Evolutionary conservation across 2,329 filamentous ascomycete genomes (phyloP), one percentile per base, ranked within the genome.

Genomic region (Pyricularia grisea): DNA sequence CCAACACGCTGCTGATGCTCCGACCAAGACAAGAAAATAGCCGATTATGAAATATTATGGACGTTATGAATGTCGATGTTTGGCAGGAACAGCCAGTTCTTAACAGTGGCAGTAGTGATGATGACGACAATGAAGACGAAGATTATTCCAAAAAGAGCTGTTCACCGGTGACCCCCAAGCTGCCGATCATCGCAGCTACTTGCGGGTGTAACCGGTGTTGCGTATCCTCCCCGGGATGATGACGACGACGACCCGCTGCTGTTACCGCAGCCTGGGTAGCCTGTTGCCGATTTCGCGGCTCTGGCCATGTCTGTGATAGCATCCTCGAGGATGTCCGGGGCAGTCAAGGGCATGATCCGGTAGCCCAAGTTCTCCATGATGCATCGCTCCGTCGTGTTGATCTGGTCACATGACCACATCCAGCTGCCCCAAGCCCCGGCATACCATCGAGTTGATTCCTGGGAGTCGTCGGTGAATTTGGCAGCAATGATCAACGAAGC

Each of bases 311-410:
- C 87, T 69, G 84, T 82, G 75, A 88, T 80, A 12, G 87, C 87
- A 71, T 88, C 85, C 55, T 82, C 80, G 71, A 90, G 83, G 71
- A 86, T 82, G 50, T 82, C 81, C 2, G 83, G 81, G 66, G 87
- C 81, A 76, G 83, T 87, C 11, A 90, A 79, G 7, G 87, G 86
- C 76, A 90, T 77, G 74, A 91, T 85, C 69, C 87, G 83, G 77
- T 89, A 90, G 71, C 83, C 81, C 65, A 91, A 80, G 75, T 84
- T 87, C 79, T 89, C 86, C 81, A 90, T 85, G 73, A 90, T 84
- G 76, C 83, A 85, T 65, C 85, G 81, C 77, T 90, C 88, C 0
- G 88, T 90, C 67, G 83, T 82, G 72, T 89, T 89, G 73, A 90
- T 82, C 79, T 90, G 87, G 69, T 84, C 81, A 73, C 81, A 82